Conservation (phyloP, 192 early-diverging fungal species). For the Mortierella alpina region DNA sequence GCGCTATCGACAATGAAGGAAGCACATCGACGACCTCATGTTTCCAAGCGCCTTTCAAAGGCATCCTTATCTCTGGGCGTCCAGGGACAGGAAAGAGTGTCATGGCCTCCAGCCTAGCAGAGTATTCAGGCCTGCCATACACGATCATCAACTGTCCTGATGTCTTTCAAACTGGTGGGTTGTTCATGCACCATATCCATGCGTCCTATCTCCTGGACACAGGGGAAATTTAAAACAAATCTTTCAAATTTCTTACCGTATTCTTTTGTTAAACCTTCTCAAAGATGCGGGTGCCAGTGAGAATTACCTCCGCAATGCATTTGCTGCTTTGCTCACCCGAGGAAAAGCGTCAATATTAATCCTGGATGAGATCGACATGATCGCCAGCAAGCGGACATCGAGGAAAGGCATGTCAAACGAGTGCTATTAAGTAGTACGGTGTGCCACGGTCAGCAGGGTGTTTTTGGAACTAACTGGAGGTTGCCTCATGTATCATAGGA, state of each 20-base stretch:
- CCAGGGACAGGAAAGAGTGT: conserved; percentile 68
- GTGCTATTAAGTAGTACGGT: neutral
- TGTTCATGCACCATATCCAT: neutral
- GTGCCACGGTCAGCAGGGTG: neutral
- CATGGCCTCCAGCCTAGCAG: conserved; percentile 56
- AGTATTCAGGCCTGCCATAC: conserved; percentile 58
- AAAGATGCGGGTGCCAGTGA: conserved; percentile 69
- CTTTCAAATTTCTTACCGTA: too few relatives aligned
- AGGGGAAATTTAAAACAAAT: too few relatives aligned
- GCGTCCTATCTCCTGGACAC: neutral
- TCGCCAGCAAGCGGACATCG: conserved; percentile 48
- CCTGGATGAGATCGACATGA: conserved; percentile 68
- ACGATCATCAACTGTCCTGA: conserved; percentile 60
- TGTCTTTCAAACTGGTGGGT: conserved; percentile 59
- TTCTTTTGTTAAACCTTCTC: too few relatives aligned
- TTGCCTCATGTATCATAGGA: conserved; percentile 30
- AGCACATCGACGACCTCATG: conserved; percentile 3
- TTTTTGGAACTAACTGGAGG: neutral
- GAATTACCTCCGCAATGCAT: conserved; percentile 55
- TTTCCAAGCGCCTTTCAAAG: conserved; percentile 47
- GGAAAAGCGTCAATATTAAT: conserved; percentile 59
- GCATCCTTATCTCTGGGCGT: conserved; percentile 57
- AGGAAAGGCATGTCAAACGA: conserved; percentile 43
- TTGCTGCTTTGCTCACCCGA: conserved; percentile 31
- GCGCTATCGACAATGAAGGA: neutral